Evolutionary conservation across 257 asterid species (phyloP).

Genomic region (Rubia yunnanensis): DNA sequence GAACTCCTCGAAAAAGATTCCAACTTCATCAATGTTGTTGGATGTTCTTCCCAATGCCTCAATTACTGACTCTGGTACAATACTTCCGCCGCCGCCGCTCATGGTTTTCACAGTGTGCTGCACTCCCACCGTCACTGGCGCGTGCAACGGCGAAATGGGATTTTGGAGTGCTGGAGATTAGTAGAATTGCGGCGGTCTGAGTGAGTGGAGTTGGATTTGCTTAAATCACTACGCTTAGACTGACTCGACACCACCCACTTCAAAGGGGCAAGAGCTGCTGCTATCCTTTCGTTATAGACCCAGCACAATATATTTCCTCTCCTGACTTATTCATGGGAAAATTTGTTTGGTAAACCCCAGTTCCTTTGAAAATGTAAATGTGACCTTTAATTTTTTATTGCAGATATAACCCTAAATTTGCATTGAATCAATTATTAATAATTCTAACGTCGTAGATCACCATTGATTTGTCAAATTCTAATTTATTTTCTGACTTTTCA

Average conservation of each 20-base stretch:
- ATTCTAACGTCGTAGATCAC: too few species aligned
- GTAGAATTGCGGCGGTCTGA: not conserved
- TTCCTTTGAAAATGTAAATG: too few species aligned
- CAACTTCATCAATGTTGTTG: conserved; percentile 57
- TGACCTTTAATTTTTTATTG: too few species aligned
- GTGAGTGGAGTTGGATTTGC: not conserved
- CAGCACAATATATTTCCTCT: not conserved
- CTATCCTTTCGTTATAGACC: too few species aligned
- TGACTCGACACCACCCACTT: not conserved
- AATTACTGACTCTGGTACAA: conserved; percentile 63
- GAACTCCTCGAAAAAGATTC: conserved; percentile 51
- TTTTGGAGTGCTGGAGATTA: not conserved
- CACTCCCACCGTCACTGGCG: conserved; percentile 17
- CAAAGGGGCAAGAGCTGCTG: not conserved
- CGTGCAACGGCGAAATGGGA: not conserved
- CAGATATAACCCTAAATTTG: too few species aligned
- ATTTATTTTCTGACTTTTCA: too few species aligned
- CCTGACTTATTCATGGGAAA: too few species aligned
- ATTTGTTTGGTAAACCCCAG: too few species aligned
- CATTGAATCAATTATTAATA: too few species aligned
- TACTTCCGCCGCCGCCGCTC: conserved; percentile 20
- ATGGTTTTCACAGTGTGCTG: not conserved
- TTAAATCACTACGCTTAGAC: not conserved
- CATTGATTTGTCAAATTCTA: too few species aligned
- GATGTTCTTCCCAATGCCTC: conserved; percentile 70